Evolutionary conservation across 2,329 filamentous ascomycete species (phyloP), one percentile per base, ranked within the genome.

Genomic region (Cytospora paraplurivora): DNA sequence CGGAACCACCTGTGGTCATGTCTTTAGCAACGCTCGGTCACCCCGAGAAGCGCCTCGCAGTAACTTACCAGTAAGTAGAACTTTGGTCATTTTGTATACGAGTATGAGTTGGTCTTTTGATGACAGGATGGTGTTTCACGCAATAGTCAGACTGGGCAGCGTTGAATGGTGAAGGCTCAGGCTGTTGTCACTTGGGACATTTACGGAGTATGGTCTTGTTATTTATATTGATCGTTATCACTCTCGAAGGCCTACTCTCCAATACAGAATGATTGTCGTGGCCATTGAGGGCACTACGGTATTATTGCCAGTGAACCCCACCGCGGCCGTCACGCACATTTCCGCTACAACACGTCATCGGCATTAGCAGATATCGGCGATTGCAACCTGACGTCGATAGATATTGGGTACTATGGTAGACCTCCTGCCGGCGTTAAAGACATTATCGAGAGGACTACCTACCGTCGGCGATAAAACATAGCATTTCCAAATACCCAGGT

Each of bases 31-130:
- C 7, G 8, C 8, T 59, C 2, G 27, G 11, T 7, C 13, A 19
- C 49, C 12, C 35, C 15, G 51, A 19, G 19, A 33, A 19, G 19
- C 0, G 8, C 5, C 21, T 17, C 17, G n/a, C 8, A 47, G 7
- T 19, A 12, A 72, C 73, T 60, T 67, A 80, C 78, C 79, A 60
- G 79, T 81, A 60, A 81, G 72, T 19, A 82, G 73, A 68, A 81
- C 75, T 68, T 81, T 81, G 62, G 78, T 75, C 79, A 81, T 81
- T 55, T 68, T 75, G 63, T 56, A 33, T 44, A 19, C 19, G 27
- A 37, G n/a, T 19, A 13, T 38, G 5, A 27, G 2, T 11, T 21
- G 19, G 12, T 21, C 19, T 59, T 41, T 19, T 5, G 50, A 12
- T 41, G 19, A 4, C n/a, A 32, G 19, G 11, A 13, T n/a, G 10